These are phyloP conservation scores for Chlorophyllum brunneum DNA, from an alignment of 768 basidiomycete species.

Conservation along the genomic window DNA sequence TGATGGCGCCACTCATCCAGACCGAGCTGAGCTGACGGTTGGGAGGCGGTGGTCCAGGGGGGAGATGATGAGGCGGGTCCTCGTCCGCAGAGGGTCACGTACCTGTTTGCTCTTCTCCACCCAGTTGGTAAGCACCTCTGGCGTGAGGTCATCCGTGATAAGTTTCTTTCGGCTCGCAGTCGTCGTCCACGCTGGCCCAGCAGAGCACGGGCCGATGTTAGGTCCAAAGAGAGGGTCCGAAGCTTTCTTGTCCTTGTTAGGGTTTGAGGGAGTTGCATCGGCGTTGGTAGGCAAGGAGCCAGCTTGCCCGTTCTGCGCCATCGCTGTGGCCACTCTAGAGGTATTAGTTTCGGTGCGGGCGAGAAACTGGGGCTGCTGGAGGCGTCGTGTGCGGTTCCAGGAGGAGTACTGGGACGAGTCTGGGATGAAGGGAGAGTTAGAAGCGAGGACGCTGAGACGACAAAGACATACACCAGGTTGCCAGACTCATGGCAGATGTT, in stretches of 20 bases:
- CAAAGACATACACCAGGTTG: conserved; percentile 34
- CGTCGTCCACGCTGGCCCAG: conserved; percentile 69
- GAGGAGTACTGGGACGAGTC: conserved; percentile 49
- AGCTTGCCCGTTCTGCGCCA: conserved; percentile 36
- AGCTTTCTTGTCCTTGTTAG: conserved; percentile 50
- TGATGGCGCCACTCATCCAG: no score
- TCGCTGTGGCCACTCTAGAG: conserved; percentile 43
- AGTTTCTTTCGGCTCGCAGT: conserved; percentile 17
- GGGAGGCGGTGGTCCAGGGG: no score
- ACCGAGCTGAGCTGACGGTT: no score
- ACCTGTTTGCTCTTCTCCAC: conserved; percentile 87
- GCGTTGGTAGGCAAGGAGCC: conserved; percentile 15
- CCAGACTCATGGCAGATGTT: conserved; percentile 25
- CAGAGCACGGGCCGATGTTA: conserved; percentile 74
- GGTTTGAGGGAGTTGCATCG: background rate
- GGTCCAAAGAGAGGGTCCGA: conserved; percentile 89
- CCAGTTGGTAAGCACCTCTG: conserved; percentile 80
- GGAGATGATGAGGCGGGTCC: no score
- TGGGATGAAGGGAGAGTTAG: conserved; percentile 6
- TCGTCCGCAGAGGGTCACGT: conserved; percentile 21
- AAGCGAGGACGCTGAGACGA: background rate
- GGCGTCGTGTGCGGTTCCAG: conserved; percentile 56
- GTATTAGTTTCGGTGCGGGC: conserved; percentile 47
- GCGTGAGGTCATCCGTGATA: conserved; percentile 67
- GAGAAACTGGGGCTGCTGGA: conserved; percentile 48